Conservation (phyloP, 2,329 filamentous ascomycete species). For the Clarireedia hainanense region DNA sequence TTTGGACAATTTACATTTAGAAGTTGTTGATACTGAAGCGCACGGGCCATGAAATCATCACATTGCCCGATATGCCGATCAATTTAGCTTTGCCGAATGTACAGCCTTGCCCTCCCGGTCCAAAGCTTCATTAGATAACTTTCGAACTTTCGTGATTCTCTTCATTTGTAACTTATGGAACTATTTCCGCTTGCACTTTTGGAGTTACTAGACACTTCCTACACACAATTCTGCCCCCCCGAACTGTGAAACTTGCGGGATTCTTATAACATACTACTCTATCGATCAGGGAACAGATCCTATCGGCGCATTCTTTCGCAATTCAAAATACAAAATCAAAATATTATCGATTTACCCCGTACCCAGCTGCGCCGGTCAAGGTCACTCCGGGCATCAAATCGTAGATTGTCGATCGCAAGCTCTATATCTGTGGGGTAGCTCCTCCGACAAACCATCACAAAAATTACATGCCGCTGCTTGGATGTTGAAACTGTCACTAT, state of each 20-base stretch:
- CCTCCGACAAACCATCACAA: background rate
- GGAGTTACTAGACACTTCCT: background rate
- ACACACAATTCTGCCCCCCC: background rate
- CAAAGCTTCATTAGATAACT: conserved; percentile 9
- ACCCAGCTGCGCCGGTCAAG: background rate
- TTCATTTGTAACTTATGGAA: background rate
- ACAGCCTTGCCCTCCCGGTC: background rate
- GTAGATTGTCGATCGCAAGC: background rate
- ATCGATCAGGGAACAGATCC: too few species aligned
- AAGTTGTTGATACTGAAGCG: too few species aligned
- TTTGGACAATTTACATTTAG: too few species aligned
- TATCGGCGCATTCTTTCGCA: background rate
- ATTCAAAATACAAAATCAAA: conserved; percentile 1
- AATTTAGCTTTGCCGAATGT: background rate
- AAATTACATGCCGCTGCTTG: background rate
- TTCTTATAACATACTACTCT: background rate
- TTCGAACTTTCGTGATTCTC: conserved; percentile 8
- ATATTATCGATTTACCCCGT: background rate
- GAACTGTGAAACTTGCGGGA: too few species aligned
- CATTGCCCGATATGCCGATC: background rate
- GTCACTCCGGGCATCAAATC: background rate
- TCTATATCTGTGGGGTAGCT: background rate
- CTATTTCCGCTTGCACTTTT: background rate
- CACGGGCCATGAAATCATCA: too few species aligned
- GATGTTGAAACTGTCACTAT: conserved; percentile 28